phyloP scores from a whole-genome alignment of 2,329 filamentous ascomycete genomes.

The Triangularia verruculosa region DNA sequence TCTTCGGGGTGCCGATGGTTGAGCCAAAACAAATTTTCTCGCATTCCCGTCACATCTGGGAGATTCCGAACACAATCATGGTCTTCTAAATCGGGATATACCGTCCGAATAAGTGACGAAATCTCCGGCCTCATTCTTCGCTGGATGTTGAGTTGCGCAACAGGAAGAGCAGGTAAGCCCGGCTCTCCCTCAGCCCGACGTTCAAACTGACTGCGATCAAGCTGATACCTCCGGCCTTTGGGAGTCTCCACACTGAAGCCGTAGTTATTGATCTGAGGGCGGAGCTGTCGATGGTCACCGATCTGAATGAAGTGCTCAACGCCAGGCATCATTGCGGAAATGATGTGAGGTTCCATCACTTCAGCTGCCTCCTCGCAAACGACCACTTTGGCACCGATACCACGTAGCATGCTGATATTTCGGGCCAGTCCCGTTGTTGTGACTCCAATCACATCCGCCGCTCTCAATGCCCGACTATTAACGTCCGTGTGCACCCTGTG shows the following conservation, averaged over 20 bases:
- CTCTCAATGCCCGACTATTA: conserved; percentile 37
- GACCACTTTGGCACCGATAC: conserved; percentile 53
- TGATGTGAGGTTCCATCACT: conserved; percentile 60
- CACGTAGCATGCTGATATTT: conserved; percentile 47
- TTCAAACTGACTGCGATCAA: conserved; percentile 62
- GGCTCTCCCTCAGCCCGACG: conserved; percentile 38
- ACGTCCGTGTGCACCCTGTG: conserved; percentile 32
- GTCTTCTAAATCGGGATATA: conserved; percentile 54
- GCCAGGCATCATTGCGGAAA: conserved; percentile 55
- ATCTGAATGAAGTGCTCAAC: conserved; percentile 63
- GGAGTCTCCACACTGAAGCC: conserved; percentile 33
- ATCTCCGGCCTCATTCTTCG: conserved; percentile 65
- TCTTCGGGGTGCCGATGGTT: conserved; percentile 53
- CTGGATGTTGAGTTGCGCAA: conserved; percentile 52
- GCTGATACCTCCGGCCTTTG: conserved; percentile 44
- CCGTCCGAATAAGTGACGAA: conserved; percentile 51
- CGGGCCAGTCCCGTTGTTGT: conserved; percentile 59
- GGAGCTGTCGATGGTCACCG: conserved; percentile 61
- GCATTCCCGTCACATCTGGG: conserved; percentile 53
- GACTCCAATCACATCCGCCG: conserved; percentile 52
- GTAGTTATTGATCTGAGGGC: conserved; percentile 56
- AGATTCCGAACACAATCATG: conserved; percentile 36
- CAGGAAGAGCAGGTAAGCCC: conserved; percentile 28
- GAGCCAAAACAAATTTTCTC: conserved; percentile 57
- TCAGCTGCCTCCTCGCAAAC: conserved; percentile 69